These are phyloP conservation scores for Voacanga thouarsii DNA, from an alignment of 257 asterid genomes.

Conservation along the genomic window DNA sequence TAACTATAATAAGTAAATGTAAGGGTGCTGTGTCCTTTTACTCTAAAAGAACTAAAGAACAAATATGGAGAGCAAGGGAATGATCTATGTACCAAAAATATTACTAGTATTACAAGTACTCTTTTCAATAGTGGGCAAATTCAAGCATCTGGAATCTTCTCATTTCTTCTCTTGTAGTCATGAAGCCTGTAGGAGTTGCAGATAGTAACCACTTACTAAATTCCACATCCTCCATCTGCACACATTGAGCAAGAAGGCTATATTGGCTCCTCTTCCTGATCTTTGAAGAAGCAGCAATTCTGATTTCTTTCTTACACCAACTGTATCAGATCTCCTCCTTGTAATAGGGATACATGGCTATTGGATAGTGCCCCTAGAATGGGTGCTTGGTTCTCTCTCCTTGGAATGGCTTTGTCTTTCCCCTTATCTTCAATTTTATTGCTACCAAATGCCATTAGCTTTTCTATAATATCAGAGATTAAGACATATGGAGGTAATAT, in stretches of 20 bases:
- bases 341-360: conserved; percentile 18
- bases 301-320: conserved; percentile 23
- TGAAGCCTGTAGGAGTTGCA: conserved; percentile 37
- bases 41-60: background rate
- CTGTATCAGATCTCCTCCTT: too few relatives aligned
- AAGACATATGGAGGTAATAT: too few relatives aligned
- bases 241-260: conserved; percentile 54
- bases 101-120: too few relatives aligned
- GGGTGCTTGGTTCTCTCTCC: conserved; percentile 17
- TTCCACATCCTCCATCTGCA: conserved; percentile 68
- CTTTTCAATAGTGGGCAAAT: background rate
- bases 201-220: conserved; percentile 58
- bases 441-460: conserved; percentile 23
- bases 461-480: too few relatives aligned
- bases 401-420: conserved; percentile 26
- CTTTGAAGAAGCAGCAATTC: conserved; percentile 29
- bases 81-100: background rate
- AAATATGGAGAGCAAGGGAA: background rate
- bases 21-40: background rate
- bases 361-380: conserved; percentile 15
- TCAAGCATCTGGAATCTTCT: conserved; percentile 26
- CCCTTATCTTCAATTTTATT: conserved; percentile 23
- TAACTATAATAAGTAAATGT: background rate
- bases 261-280: conserved; percentile 44
- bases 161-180: conserved; percentile 31